Evolutionary conservation across 176 grass and related monocot genomes (phyloP).

Genomic region (Carex kokanica): DNA sequence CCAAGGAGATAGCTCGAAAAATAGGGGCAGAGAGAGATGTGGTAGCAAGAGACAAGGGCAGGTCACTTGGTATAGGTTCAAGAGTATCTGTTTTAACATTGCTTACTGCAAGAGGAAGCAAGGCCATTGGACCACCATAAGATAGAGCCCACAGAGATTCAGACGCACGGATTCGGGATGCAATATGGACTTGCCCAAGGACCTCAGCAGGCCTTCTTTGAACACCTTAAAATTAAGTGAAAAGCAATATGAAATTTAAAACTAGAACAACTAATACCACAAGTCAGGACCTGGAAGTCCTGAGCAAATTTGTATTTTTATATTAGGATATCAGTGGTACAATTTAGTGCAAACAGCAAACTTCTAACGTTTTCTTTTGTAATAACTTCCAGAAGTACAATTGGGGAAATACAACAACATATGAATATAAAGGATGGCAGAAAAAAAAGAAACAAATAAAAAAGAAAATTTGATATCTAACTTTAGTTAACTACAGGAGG

Average conservation of each 20-base stretch:
- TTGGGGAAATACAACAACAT: neutral
- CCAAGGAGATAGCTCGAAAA: conserved; percentile 84
- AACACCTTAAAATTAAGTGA: conserved; percentile 67
- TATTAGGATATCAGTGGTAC: neutral
- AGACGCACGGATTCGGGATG: conserved; percentile 66
- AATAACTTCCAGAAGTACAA: neutral
- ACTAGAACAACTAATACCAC: conserved; percentile 15
- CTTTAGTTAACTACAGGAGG: neutral
- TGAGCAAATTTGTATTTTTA: neutral
- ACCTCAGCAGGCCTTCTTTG: conserved; percentile 93
- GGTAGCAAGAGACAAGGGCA: conserved; percentile 44
- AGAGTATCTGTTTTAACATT: conserved; percentile 82
- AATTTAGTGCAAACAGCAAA: conserved; percentile 19
- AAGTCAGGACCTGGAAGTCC: conserved; percentile 7
- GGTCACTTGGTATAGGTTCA: conserved; percentile 67
- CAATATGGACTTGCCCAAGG: conserved; percentile 90
- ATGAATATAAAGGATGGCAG: neutral
- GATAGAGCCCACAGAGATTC: conserved; percentile 96
- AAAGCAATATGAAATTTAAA: conserved; percentile 26
- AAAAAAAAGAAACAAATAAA: neutral
- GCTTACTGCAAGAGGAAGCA: conserved; percentile 91
- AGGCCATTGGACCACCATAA: conserved; percentile 83
- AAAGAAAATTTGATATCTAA: neutral
- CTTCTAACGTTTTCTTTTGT: neutral
- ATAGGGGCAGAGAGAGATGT: conserved; percentile 75